Percentiles rank a stretch among this genome's conserved stretches.
Evolutionary conservation across 2,329 filamentous ascomycete genomes (phyloP).

Genomic region (Fusarium verticillioides): DNA sequence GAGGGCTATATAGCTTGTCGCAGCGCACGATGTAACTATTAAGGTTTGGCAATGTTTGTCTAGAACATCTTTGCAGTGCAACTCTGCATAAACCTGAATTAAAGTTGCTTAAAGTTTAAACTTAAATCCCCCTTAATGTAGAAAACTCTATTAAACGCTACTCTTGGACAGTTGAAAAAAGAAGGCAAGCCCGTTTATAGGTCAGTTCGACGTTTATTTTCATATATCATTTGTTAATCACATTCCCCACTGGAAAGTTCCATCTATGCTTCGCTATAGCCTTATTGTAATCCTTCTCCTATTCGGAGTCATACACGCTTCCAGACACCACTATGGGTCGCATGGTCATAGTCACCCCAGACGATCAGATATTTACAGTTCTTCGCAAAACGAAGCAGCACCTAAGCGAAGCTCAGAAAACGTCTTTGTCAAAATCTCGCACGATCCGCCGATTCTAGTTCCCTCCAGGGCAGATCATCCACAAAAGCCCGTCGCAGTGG

Average conservation of each 20-base stretch:
- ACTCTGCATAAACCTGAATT: no score
- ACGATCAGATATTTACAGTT: no score
- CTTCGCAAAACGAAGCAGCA: no score
- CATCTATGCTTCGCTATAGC: accelerated
- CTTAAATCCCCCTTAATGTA: background rate
- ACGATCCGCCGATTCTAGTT: background rate
- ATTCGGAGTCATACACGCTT: background rate
- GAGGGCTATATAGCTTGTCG: accelerated
- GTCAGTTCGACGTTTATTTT: accelerated
- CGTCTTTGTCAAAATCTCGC: background rate
- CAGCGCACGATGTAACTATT: background rate
- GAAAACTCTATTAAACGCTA: background rate
- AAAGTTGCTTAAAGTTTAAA: background rate
- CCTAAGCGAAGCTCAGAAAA: accelerated
- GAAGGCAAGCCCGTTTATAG: background rate
- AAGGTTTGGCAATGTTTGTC: background rate
- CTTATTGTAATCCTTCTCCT: background rate
- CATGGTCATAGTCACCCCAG: background rate
- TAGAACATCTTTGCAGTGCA: no score
- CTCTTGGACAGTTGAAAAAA: background rate
- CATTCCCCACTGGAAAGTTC: accelerated
- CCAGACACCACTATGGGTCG: background rate
- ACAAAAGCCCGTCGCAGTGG: background rate
- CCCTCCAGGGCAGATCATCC: background rate
- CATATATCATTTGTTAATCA: accelerated